These are phyloP conservation scores for Wickerhamomyces queroliae DNA, from an alignment of 805 yeast species.

Conservation along the genomic window DNA sequence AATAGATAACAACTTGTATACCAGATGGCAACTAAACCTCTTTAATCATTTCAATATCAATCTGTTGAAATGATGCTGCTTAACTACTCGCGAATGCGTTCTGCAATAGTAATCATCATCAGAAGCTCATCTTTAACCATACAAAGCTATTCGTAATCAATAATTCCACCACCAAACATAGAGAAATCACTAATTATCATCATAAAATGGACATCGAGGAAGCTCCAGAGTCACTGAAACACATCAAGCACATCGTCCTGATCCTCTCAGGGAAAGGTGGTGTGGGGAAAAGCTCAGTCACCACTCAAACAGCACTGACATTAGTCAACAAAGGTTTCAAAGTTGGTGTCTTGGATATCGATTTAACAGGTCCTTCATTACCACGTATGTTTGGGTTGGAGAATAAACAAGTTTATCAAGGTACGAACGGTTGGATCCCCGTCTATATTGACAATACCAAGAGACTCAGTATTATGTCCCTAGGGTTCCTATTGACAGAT, in stretches of 20 bases:
- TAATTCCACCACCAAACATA: too few relatives aligned
- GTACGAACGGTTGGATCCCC: constrained; percentile 88
- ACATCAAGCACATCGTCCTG: constrained; percentile 71
- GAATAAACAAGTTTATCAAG: constrained; percentile 70
- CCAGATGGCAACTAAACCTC: too few relatives aligned
- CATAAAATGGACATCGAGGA: background rate
- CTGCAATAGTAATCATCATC: too few relatives aligned
- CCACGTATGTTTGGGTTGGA: constrained; percentile 97
- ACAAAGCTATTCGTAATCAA: too few relatives aligned
- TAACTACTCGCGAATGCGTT: background rate
- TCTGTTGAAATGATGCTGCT: background rate
- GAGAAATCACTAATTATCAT: background rate
- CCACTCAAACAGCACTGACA: constrained; percentile 88
- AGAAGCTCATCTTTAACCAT: too few relatives aligned
- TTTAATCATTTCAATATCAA: too few relatives aligned
- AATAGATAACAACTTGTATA: too few relatives aligned
- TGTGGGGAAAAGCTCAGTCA: constrained; percentile 94
- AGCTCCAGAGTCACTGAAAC: constrained; percentile 29
- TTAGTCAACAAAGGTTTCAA: constrained; percentile 62
- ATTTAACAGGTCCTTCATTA: constrained; percentile 92
- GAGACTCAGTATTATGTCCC: constrained; percentile 67
- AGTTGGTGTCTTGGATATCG: constrained; percentile 95
- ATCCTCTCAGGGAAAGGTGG: constrained; percentile 95
- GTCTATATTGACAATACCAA: constrained; percentile 41
- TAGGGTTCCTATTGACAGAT: constrained; percentile 81